phyloP scores from a whole-genome alignment of 805 yeast genomes.

The Yamadazyma phyllophila region DNA sequence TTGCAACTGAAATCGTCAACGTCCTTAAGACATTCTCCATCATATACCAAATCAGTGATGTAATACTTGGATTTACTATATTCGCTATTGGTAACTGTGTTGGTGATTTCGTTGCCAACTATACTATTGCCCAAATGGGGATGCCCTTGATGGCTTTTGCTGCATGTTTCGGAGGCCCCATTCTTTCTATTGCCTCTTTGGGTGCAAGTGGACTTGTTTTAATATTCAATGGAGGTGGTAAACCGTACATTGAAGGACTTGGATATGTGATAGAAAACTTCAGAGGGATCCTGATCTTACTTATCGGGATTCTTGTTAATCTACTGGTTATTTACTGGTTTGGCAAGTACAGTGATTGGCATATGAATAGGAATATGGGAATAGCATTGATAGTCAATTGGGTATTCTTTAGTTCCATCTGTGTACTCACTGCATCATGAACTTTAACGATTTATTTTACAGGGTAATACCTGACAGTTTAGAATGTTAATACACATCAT shows the following conservation, averaged over 20 bases:
- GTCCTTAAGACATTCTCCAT: constrained; percentile 61
- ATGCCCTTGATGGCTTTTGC: constrained; percentile 89
- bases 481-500: no score
- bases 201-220: constrained; percentile 65
- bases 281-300: constrained; percentile 20
- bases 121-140: constrained; percentile 77
- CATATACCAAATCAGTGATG: constrained; percentile 63
- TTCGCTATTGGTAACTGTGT: constrained; percentile 91
- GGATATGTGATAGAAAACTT: constrained; percentile 14
- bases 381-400: constrained; percentile 28
- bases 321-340: constrained; percentile 19
- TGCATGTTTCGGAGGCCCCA: constrained; percentile 93
- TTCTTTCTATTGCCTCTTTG: constrained; percentile 75
- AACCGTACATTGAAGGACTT: constrained; percentile 2
- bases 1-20: constrained; percentile 69
- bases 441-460: no score
- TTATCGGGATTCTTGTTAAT: constrained; percentile 21
- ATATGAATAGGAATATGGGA: constrained; percentile 35
- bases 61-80: constrained; percentile 79
- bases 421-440: constrained; percentile 20
- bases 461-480: no score
- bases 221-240: constrained; percentile 10
- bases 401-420: constrained; percentile 25
- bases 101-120: constrained; percentile 84
- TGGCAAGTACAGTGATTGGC: constrained; percentile 28